Base-by-base conservation (phyloP, 2,329 filamentous ascomycete species). In the Diplodia seriata region DNA sequence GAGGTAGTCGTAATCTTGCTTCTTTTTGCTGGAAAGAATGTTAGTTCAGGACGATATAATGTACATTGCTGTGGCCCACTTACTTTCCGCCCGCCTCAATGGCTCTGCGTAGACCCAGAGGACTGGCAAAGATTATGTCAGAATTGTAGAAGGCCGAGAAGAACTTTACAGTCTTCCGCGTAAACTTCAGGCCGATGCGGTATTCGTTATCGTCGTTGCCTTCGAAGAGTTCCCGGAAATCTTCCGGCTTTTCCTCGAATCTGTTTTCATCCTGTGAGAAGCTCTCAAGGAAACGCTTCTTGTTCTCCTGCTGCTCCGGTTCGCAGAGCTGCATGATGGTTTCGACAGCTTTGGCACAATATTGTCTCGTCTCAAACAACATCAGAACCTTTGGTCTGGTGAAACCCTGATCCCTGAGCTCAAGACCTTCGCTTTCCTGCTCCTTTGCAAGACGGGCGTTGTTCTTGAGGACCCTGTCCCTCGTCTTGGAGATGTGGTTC, bases 131-230 rank as follows among this genome's bases (percentile, higher is more conserved):
- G 67, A 99, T 92, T 71, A 99, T 93, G 77, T 99, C 95, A 11
- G 94, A 97, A 77, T 91, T 94, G 83, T 98, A 98, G 78, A 99
- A 99, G 70, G 93, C 91, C 0, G 94, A 87, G 81, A 97, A 99
- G 77, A 91, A 95, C 78, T 97, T 98, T 76, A 98, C 85, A 0
- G 93, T 97, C 80, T 97, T 98, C 70, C 95, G 88, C 0, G 95
- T 98, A 77, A 99, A 96, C 79, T 98, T 99, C 76, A 99, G 80
- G n/a, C 94, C 95, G 1, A 98, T 83, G 3, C 94, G 89, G 81
- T 98, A 99, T 87, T 96, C 95, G 80, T 99, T 95, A 76, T 98
- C 95, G 76, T 97, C 93, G 76, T 97, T 98, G 69, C 95, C 95
- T 70, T 90, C 90, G 75, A 99, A 99, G 0, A 98, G 85, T 68